Evolutionary conservation across 257 asterid species (phyloP), one percentile per base, ranked within the genome.

Genomic region (Fraxinus americana): DNA sequence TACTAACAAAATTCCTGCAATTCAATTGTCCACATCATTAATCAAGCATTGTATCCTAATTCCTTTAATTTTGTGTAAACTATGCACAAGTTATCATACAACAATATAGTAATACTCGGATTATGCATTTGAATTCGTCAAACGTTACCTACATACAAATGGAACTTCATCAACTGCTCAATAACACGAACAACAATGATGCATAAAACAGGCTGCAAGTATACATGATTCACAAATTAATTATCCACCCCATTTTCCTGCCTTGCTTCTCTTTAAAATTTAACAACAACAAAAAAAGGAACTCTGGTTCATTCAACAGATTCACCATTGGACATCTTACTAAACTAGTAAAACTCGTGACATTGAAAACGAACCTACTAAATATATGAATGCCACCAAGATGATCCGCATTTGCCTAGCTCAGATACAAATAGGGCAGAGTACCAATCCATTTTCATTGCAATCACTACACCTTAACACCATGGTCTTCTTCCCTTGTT

Each of bases 401-500:
- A 54, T 11, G 21, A 70, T 25, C 71, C 30, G 48, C 70, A 13
- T 17, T 54, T 4, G 12, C 29, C 27, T 72, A 19, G 77, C 43
- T 82, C 87, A 93, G 80, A 77, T 80, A 75, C 98, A 93, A 29
- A 90, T 77, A 39, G 97, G 92, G 82, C 98, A 93, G 70, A 77
- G 84, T 73, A 91, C 87, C 88, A 93, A 88, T 0, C 98, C 98
- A 80, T 93, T 93, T 85, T 93, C 96, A 82, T 91, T 93, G 77
- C 97, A 93, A 30, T 87, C 77, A 23, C 92, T 68, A 77, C 98
- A 93, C 50, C 88, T 88, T 67, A 86, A 78, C 59, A 81, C 80
- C 81, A 78, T 84, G 75, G 75, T 79, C 83, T 76, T 81, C 69
- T 77, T 84, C 50, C 78, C 84, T 69, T 83, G 76, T 19, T 76